Evolutionary conservation across 2,329 filamentous ascomycete genomes (phyloP).

Genomic region (Xylariomycetidae sp.): DNA sequence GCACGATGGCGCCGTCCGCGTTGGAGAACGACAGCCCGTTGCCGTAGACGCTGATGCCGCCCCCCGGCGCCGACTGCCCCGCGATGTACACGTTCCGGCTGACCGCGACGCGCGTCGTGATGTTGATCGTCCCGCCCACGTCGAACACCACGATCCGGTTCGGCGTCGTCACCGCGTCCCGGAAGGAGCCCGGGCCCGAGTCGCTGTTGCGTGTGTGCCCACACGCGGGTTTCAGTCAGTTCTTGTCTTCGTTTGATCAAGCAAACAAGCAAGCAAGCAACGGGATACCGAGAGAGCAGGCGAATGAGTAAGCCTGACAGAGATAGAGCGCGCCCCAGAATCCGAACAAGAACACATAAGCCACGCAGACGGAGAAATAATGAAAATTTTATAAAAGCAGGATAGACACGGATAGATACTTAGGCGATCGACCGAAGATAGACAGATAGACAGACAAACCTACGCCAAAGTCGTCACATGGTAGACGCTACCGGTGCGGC

Average conservation of each 20-base stretch:
- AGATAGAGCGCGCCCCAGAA: too few relatives aligned
- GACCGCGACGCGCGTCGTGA: slow-evolving; percentile 40
- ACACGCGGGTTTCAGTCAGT: not conserved
- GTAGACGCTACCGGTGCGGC: slow-evolving; percentile 41
- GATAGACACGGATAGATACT: too few relatives aligned
- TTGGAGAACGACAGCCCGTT: slow-evolving; percentile 49
- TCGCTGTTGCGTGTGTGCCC: slow-evolving; percentile 24
- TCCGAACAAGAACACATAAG: too few relatives aligned
- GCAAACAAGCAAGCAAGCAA: too few relatives aligned
- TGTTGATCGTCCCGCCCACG: slow-evolving; percentile 45
- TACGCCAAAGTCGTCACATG: slow-evolving; percentile 43
- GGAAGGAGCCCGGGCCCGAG: slow-evolving; percentile 42
- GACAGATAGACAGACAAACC: too few relatives aligned
- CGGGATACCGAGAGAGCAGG: too few relatives aligned
- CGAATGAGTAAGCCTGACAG: too few relatives aligned
- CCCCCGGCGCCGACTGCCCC: slow-evolving; percentile 46
- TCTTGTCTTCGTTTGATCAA: too few relatives aligned
- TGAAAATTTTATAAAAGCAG: too few relatives aligned
- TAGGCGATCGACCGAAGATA: too few relatives aligned
- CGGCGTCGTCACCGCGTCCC: slow-evolving; percentile 42
- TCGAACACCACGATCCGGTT: slow-evolving; percentile 47
- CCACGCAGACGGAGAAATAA: too few relatives aligned
- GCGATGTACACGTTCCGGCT: slow-evolving; percentile 43
- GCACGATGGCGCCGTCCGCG: slow-evolving; percentile 47
- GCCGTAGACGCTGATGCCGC: slow-evolving; percentile 47